phyloP scores from a whole-genome alignment of 345 rosid genomes.

The Salix arbutifolia region DNA sequence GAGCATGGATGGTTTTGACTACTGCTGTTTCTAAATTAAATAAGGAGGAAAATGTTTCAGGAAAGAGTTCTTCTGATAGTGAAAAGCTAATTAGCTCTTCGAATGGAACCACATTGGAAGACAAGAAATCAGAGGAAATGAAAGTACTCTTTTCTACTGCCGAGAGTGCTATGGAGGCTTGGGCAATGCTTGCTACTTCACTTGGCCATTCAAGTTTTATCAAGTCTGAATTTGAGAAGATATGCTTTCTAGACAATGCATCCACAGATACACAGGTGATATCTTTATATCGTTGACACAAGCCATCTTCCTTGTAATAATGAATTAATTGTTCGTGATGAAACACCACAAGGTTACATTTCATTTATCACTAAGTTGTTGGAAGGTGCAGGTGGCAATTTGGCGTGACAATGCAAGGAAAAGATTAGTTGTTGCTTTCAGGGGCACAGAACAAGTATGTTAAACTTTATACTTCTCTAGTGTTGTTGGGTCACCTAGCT shows the following conservation, averaged over 20 bases:
- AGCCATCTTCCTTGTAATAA: background rate
- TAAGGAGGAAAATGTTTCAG: slow-evolving; percentile 34
- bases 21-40: slow-evolving; percentile 67
- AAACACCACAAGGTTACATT: slow-evolving; percentile 2
- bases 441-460: slow-evolving; percentile 96
- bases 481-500: slow-evolving; percentile 4
- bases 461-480: slow-evolving; percentile 15
- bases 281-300: slow-evolving; percentile 12
- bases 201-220: slow-evolving; percentile 92
- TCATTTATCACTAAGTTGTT: slow-evolving; percentile 23
- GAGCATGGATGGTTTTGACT: slow-evolving; percentile 83
- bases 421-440: slow-evolving; percentile 82
- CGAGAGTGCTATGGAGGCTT: slow-evolving; percentile 98
- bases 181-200: slow-evolving; percentile 98
- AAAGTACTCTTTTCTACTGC: slow-evolving; percentile 71
- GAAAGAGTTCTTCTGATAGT: slow-evolving; percentile 29
- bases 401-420: slow-evolving; percentile 86
- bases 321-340: slow-evolving; percentile 3
- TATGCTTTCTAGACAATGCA: slow-evolving; percentile 80
- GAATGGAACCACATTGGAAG: slow-evolving; percentile 41
- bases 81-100: slow-evolving; percentile 39
- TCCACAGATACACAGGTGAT: slow-evolving; percentile 86
- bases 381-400: slow-evolving; percentile 67
- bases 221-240: slow-evolving; percentile 90
- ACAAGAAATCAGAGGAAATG: slow-evolving; percentile 83